Evolutionary conservation across 1,139 yeast species (phyloP), one percentile per base, ranked within the genome.

Genomic region (Spencermartinsiella ligniputridi): DNA sequence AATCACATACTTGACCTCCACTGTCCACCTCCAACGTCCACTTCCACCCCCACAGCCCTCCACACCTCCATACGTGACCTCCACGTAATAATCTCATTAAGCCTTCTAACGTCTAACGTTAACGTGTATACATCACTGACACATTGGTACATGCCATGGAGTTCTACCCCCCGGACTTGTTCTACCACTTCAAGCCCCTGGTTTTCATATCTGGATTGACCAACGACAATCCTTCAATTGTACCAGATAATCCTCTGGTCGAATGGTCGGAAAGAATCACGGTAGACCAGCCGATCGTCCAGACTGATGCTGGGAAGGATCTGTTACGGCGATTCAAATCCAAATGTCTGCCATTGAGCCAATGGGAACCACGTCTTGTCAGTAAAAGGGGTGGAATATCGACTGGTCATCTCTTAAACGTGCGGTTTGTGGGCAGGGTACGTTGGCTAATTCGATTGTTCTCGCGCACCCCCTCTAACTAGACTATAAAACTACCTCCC

Each of bases 131-230:
- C n/a, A n/a, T n/a, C n/a, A n/a, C n/a, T n/a, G n/a, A n/a, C n/a
- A n/a, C n/a, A n/a, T n/a, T n/a, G n/a, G n/a, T n/a, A n/a, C n/a
- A n/a, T n/a, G n/a, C n/a, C 16, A 54, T 54, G 56, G 54, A 52
- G 37, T 41, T 39, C 18, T 54, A 53, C 34, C 58, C 58, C 11
- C 25, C 37, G 32, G 61, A 54, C 34, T 48, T 50, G 27, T 45
- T 58, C 40, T 49, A 45, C 41, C 63, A 57, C 30, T 44, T 51
- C 37, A 48, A 58, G 34, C 66, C 65, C 3, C 52, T 58, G 29
- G 47, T 61, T 20, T 46, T 55, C 13, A 51, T 61, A 1, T 46
- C 57, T 3, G 66, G 66, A 3, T 49, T 61, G 32, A 27, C 15
- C 5, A 15, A 6, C 4, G 32, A 27, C 5, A 15, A n/a, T 11